These are phyloP conservation scores for Podospora didyma DNA, from an alignment of 495 filamentous ascomycete species.

Conservation along the genomic window DNA sequence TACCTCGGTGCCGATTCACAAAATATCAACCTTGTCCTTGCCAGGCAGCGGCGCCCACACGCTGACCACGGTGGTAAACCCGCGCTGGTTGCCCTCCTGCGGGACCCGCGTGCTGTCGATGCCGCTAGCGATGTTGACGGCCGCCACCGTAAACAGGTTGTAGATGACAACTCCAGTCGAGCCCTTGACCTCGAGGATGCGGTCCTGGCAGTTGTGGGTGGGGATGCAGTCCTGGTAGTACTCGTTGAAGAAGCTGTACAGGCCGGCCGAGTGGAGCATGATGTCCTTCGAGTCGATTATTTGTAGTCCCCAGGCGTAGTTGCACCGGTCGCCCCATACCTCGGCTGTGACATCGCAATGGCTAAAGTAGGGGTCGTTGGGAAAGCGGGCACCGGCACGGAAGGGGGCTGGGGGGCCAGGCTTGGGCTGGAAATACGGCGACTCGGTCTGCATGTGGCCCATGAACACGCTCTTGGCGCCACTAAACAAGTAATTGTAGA, in stretches of 20 bases:
- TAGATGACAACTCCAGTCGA: constrained; percentile 17
- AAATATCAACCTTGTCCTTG: constrained; percentile 9
- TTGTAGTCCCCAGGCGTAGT: constrained; percentile 50
- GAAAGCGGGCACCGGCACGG: constrained; percentile 51
- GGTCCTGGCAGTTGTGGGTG: constrained; percentile 34
- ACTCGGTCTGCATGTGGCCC: constrained; percentile 78
- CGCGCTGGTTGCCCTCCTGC: constrained; percentile 9
- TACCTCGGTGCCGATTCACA: constrained; percentile 16
- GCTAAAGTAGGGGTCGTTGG: constrained; percentile 68
- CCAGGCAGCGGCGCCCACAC: constrained; percentile 19
- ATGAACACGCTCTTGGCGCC: constrained; percentile 70
- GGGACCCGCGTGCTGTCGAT: constrained; percentile 5
- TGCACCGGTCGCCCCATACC: constrained; percentile 30
- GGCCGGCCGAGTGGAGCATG: constrained; percentile 48
- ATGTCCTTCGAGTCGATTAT: constrained; percentile 43
- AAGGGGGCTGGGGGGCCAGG: constrained; percentile 62
- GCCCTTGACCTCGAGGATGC: constrained; percentile 24
- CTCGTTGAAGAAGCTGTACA: constrained; percentile 60
- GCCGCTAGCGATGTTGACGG: constrained; percentile 12
- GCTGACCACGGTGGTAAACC: constrained; percentile 21
- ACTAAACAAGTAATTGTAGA: constrained; percentile 77
- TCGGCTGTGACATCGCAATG: constrained; percentile 35
- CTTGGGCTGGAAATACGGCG: constrained; percentile 85
- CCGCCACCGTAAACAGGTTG: constrained; percentile 24
- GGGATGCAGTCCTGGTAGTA: constrained; percentile 39